Conservation (phyloP, 306 rosid genomes). For the Cucurbita maxima region DNA sequence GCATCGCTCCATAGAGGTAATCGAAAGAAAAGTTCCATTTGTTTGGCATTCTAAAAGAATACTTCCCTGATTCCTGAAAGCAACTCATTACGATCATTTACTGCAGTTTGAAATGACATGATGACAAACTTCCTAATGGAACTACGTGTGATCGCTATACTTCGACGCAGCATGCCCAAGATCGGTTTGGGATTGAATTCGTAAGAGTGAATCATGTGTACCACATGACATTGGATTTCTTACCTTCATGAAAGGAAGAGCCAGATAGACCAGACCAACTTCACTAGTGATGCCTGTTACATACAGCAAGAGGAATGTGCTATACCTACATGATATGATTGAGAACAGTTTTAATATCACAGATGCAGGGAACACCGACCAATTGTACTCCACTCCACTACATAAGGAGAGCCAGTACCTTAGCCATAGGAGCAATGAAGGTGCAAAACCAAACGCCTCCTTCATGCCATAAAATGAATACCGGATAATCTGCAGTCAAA, state of each 20-base stretch:
- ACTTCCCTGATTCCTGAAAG: conserved; percentile 56
- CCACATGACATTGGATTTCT: background rate
- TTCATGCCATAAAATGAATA: conserved; percentile 66
- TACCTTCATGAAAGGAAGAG: conserved; percentile 68
- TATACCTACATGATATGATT: conserved; percentile 39
- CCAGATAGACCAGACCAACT: conserved; percentile 50
- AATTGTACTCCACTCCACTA: background rate
- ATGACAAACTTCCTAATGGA: background rate
- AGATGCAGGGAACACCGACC: background rate
- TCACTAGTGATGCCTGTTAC: conserved; percentile 55
- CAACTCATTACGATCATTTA: background rate
- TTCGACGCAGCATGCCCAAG: background rate
- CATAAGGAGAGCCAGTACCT: conserved; percentile 27
- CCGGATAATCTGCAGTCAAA: conserved; percentile 49
- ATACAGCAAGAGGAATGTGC: conserved; percentile 51
- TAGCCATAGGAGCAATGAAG: conserved; percentile 83
- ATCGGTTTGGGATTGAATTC: background rate
- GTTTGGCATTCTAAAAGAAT: conserved; percentile 71
- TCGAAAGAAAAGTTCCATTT: conserved; percentile 72
- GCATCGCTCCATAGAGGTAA: conserved; percentile 35
- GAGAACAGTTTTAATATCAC: background rate
- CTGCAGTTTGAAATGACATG: background rate
- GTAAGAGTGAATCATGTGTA: background rate
- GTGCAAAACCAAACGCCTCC: conserved; percentile 58
- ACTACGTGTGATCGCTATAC: background rate